Evolutionary conservation across 139 green algal species (phyloP).

Genomic region (Chlamydomonas asymmetrica): DNA sequence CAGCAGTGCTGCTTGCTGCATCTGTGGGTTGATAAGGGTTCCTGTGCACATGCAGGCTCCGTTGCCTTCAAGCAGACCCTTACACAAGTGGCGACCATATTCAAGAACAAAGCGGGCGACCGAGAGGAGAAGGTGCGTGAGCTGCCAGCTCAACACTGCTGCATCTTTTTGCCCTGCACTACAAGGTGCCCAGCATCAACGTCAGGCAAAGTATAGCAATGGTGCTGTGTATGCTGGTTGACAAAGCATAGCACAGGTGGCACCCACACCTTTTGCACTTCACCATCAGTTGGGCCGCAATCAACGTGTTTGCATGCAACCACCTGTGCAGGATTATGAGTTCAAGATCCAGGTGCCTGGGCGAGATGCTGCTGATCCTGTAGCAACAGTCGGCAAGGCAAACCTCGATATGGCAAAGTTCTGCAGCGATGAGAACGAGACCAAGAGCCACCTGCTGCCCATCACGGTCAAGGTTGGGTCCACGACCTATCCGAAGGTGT

Average conservation of each 20-base stretch:
- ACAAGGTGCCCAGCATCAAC: slow-evolving; percentile 62
- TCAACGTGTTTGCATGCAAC: too few relatives aligned
- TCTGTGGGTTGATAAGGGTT: not conserved
- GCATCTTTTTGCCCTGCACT: too few relatives aligned
- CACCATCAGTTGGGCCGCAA: too few relatives aligned
- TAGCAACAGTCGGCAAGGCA: slow-evolving; percentile 49
- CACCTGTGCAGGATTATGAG: slow-evolving; percentile 56
- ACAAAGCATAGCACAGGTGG: too few relatives aligned
- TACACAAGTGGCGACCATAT: slow-evolving; percentile 60
- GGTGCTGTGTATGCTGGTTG: too few relatives aligned
- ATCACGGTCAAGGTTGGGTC: slow-evolving; percentile 41
- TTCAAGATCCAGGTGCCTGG: slow-evolving; percentile 58
- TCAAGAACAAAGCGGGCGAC: slow-evolving; percentile 33
- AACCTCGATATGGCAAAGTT: slow-evolving; percentile 50
- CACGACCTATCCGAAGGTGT: slow-evolving; percentile 51
- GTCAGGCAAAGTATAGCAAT: too few relatives aligned
- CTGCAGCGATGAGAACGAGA: slow-evolving; percentile 14
- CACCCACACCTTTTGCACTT: too few relatives aligned
- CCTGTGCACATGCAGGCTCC: slow-evolving; percentile 36
- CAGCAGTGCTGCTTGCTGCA: not conserved
- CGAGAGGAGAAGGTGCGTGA: slow-evolving; percentile 53
- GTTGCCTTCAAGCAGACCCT: slow-evolving; percentile 58
- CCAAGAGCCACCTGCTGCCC: slow-evolving; percentile 33
- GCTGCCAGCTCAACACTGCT: too few relatives aligned
- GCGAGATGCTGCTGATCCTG: slow-evolving; percentile 18